Conservation (phyloP, 2,329 filamentous ascomycete species). For the Epichloe glyceriae region DNA sequence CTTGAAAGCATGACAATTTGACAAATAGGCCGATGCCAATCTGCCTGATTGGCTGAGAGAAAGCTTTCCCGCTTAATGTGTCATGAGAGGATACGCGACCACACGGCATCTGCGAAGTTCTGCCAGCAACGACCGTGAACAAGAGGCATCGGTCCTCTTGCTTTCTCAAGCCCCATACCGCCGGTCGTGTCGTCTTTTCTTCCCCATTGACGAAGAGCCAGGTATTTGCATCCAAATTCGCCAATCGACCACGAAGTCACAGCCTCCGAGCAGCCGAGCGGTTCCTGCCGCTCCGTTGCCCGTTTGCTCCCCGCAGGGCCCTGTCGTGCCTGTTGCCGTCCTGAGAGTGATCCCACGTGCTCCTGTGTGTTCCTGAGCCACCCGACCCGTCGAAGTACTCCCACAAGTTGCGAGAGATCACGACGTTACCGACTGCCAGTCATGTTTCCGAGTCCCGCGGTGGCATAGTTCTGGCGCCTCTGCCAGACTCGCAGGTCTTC, state of each 20-base stretch:
- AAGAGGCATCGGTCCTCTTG: constrained; percentile 2
- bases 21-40: too few relatives aligned
- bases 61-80: constrained; percentile 24
- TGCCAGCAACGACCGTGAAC: constrained; percentile 7
- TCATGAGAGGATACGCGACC: constrained; percentile 21
- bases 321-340: not conserved
- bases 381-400: not conserved
- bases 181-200: not conserved
- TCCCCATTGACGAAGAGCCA: not conserved
- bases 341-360: not conserved
- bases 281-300: constrained; percentile 7
- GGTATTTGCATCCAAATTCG: not conserved
- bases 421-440: constrained; percentile 21
- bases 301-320: constrained; percentile 6
- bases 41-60: constrained; percentile 17
- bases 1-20: too few relatives aligned
- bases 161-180: not conserved
- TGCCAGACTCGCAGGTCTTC: constrained; percentile 27
- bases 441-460: constrained; percentile 32
- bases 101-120: constrained; percentile 7
- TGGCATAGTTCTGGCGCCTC: constrained; percentile 34
- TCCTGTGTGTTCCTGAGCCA: constrained; percentile 1
- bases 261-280: constrained; percentile 2
- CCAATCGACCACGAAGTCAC: constrained; percentile 1
- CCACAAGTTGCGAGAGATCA: constrained; percentile 13